Base-by-base conservation (phyloP, 176 grass and related monocot genomes). In the Aechmea fasciata region DNA sequence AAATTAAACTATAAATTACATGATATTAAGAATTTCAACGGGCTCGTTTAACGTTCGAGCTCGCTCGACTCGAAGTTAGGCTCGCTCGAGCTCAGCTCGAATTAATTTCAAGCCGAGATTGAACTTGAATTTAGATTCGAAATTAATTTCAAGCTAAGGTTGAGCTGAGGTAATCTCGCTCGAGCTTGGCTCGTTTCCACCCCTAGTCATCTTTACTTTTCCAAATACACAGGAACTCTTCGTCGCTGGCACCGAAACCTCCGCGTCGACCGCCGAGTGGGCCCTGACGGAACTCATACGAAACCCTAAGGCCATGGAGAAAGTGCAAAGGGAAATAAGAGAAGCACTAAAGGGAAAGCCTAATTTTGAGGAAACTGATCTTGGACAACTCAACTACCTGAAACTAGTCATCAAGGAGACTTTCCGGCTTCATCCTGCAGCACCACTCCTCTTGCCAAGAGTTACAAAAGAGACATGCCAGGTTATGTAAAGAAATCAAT, bases 351-450 rank as follows among this genome's bases (percentile, higher is more conserved):
- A 69, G 1, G 75, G 72, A 11, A 14, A 52, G 2, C 4, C 0
- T 41, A n/a, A 11, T 6, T 76, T 80, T 47, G 62, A 66, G 0
- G 82, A 85, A 69, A 68, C 51, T 22, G 22, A 1, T 53, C 62
- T 90, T 0, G 2, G 11, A 11, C 9, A 63, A 14, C 75, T 83
- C 1, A 66, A 50, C 11, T 90, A 83, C 63, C 29, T 90, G 14
- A 10, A 9, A 11, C 12, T 76, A 13, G 79, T 90, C 68, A 18
- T 82, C 66, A 85, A 85, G 73, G 87, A 89, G 71, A 33, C 78
- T 11, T 72, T 89, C n/a, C 70, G 82, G 61, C 73, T 82, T 2
- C 87, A 85, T 57, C 83, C 83, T 14, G 71, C 87, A 64, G 74
- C 47, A 8, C 69, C 87, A 13, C 50, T 90, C 17, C 55, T 90